Conservation (phyloP, 225 moss, liverwort and hornwort species). For the Straminergon stramineum region DNA sequence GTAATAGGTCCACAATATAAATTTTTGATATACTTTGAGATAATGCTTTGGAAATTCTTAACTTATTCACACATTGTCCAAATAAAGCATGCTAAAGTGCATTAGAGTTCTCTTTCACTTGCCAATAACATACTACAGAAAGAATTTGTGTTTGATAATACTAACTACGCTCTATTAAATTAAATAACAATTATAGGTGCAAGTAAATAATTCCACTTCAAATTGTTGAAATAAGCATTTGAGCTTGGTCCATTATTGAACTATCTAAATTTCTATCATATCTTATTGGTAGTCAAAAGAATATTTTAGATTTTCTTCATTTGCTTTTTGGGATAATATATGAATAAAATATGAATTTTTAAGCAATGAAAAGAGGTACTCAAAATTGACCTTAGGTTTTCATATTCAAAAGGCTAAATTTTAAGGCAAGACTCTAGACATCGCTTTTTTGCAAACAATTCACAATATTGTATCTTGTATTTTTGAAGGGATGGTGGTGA, state of each 20-base stretch:
- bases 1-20: too few species aligned
- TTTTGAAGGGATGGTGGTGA: too few species aligned
- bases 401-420: too few species aligned
- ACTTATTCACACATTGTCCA: neutral
- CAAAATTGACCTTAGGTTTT: too few species aligned
- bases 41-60: neutral
- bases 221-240: neutral
- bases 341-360: too few species aligned
- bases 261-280: neutral
- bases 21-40: neutral
- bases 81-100: neutral
- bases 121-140: neutral
- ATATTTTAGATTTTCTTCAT: neutral
- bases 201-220: neutral
- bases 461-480: too few species aligned
- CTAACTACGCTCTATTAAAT: neutral
- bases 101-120: neutral
- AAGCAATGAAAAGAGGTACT: too few species aligned
- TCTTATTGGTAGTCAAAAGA: neutral
- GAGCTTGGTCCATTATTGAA: neutral
- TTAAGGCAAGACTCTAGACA: too few species aligned
- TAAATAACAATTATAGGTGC: neutral
- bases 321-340: neutral
- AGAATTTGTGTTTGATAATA: neutral
- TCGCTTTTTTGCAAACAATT: too few species aligned